Evolutionary conservation across 805 yeast species (phyloP), one percentile per base, ranked within the genome.

Genomic region (Novakomyces olei): DNA sequence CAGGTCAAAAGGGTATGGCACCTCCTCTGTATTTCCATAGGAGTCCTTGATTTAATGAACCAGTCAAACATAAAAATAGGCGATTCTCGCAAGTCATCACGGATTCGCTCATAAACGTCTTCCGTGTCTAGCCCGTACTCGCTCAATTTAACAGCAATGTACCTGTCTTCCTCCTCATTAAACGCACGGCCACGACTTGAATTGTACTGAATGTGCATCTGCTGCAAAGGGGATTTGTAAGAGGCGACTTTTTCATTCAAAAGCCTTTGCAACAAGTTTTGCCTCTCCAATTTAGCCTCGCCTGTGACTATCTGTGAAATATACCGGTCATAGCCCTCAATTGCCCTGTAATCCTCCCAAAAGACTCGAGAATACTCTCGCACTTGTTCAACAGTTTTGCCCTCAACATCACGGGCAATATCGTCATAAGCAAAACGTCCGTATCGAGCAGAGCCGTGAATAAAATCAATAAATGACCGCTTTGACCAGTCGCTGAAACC

Each of bases 121-220:
- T 70, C 72, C 16, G 72, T 60, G 42, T 79, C 93, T 22, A 83
- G 51, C 0, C 98, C 98, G 47, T 67, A 69, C 38, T 74, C 61
- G 55, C 76, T 73, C 46, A 80, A 55, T 57, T 77, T 83, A 10
- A 81, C 67, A 36, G 88, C 55, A 42, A 88, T 54, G 50, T 77
- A 88, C 43, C 94, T 61, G 51, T 88, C 98, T 49, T 88, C 95
- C 39, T 77, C 92, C 32, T 78, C 91, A 19, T 78, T 68, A 52
- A 69, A 88, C 2, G 74, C 65, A 44, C 72, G 69, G 47, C 69
- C 67, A 2, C 75, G 64, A 2, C 70, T 65, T 5, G 88, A 80
- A 3, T 92, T 92, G 39, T 62, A 65, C 40, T 69, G 68, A 36
- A 85, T 61, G 14, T 53, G 61, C 41, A 85, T 57, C 42, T 85